A percentile compares a stretch with the other conserved stretches of the same genome.
phyloP scores from a whole-genome alignment of 2,329 filamentous ascomycete genomes.

The Xylariales sp. region DNA sequence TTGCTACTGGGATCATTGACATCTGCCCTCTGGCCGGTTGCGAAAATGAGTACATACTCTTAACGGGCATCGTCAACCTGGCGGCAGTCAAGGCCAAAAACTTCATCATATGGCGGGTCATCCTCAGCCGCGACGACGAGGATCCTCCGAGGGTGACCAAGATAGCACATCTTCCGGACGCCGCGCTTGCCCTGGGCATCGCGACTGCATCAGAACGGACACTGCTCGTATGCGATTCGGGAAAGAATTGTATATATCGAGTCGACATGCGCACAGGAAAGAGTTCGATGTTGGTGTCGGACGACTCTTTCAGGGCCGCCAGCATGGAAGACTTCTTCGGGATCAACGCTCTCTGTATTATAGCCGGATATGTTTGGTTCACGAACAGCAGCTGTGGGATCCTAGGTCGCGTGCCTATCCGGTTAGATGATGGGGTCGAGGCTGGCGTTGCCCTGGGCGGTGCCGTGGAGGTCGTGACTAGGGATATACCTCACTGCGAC shows the following conservation, averaged over 20 bases:
- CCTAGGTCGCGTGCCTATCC: slow-evolving; percentile 23
- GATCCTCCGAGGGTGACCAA: slow-evolving; percentile 17
- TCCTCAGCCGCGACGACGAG: slow-evolving; percentile 21
- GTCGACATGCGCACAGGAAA: slow-evolving; percentile 21
- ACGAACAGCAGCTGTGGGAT: slow-evolving; percentile 25
- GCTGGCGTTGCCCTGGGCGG: slow-evolving; percentile 19
- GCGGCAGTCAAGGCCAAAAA: slow-evolving; percentile 24
- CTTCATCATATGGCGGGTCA: slow-evolving; percentile 22
- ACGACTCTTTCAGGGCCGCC: slow-evolving; percentile 20
- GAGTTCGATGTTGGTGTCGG: slow-evolving; percentile 16
- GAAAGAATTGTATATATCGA: slow-evolving; percentile 1
- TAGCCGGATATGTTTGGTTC: slow-evolving; percentile 21
- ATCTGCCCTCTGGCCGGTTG: slow-evolving; percentile 19
- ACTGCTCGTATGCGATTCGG: slow-evolving; percentile 13
- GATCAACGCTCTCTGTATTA: slow-evolving; percentile 23
- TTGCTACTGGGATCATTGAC: slow-evolving; percentile 20
- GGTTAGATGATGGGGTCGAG: slow-evolving; percentile 10
- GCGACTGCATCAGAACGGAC: slow-evolving; percentile 19
- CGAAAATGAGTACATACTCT: slow-evolving; percentile 23
- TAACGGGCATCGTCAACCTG: slow-evolving; percentile 22
- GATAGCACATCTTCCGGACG: slow-evolving; percentile 16
- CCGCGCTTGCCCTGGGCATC: slow-evolving; percentile 17
- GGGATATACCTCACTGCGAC: slow-evolving; percentile 24
- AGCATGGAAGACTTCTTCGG: slow-evolving; percentile 19
- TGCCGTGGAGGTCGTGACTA: slow-evolving; percentile 17